Evolutionary conservation across 495 filamentous ascomycete species (phyloP).

Genomic region (Daldinia loculata): DNA sequence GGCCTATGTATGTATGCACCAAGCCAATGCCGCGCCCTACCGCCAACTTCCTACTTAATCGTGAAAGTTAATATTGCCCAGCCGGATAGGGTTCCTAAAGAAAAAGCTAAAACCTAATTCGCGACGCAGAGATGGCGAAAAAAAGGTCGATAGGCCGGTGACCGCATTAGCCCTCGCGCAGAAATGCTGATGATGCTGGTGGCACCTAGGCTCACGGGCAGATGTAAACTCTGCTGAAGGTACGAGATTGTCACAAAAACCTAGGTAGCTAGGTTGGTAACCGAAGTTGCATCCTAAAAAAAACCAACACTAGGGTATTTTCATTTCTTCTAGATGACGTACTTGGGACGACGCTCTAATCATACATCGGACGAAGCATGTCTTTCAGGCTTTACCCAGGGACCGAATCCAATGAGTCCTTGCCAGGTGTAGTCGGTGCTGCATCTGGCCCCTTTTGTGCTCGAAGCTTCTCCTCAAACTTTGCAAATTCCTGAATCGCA

Average conservation of each 20-base stretch:
- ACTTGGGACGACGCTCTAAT: conserved; percentile 29
- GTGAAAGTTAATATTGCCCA: conserved; percentile 25
- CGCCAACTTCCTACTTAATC: background rate
- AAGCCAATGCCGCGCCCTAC: background rate
- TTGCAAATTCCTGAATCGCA: conserved; percentile 87
- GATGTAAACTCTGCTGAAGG: conserved; percentile 15
- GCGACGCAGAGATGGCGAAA: conserved; percentile 3
- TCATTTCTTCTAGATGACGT: conserved; percentile 28
- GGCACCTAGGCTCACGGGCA: background rate
- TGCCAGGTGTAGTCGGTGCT: conserved; percentile 67
- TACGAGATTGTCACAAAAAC: conserved; percentile 26
- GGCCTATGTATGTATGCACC: conserved; percentile 9
- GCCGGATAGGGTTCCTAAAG: conserved; percentile 21
- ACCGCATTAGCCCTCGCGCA: conserved; percentile 14
- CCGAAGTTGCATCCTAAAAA: conserved; percentile 20
- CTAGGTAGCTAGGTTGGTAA: conserved; percentile 24
- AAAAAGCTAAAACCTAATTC: conserved; percentile 14
- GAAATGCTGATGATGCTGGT: background rate
- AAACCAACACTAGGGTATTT: conserved; percentile 19
- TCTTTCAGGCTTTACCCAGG: conserved; percentile 51
- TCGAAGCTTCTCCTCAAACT: conserved; percentile 93
- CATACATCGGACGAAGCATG: conserved; percentile 40
- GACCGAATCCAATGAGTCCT: conserved; percentile 72
- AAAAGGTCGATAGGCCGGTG: conserved; percentile 16
- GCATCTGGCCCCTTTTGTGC: conserved; percentile 68